phyloP scores from a whole-genome alignment of 2,329 filamentous ascomycete genomes.

The Paecilomyces fulvus region DNA sequence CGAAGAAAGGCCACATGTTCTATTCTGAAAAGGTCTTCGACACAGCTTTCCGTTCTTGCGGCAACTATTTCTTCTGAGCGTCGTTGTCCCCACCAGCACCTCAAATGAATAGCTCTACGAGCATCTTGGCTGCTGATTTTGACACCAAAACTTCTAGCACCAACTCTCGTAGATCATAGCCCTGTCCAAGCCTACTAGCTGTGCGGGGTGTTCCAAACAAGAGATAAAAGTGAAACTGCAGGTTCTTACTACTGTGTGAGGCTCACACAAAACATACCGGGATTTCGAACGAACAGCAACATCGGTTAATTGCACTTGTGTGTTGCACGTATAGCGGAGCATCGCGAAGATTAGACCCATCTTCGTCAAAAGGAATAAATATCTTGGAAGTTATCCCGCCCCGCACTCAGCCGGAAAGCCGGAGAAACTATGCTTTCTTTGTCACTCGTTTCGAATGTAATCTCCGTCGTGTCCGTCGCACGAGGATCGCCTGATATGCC shows the following conservation, averaged over 20 bases:
- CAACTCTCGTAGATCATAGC: background rate
- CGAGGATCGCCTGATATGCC: background rate
- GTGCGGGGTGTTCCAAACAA: background rate
- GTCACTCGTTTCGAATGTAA: background rate
- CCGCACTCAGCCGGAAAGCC: background rate
- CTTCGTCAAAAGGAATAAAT: background rate
- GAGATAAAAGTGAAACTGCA: background rate
- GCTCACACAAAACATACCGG: background rate
- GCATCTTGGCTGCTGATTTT: background rate
- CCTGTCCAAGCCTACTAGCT: background rate
- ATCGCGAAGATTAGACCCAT: background rate
- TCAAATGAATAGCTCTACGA: background rate
- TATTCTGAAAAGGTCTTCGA: background rate
- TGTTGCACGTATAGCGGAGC: background rate
- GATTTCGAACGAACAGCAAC: background rate
- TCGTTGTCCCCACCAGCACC: background rate
- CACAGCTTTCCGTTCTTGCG: too few species aligned
- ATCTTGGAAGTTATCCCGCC: background rate
- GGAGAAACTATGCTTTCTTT: background rate
- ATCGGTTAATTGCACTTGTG: background rate
- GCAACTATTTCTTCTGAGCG: background rate
- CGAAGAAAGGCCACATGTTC: too few species aligned
- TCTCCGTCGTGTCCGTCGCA: background rate
- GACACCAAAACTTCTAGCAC: background rate
- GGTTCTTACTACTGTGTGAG: background rate